Conservation (phyloP, 768 basidiomycete genomes). For the Suillus bovinus region DNA sequence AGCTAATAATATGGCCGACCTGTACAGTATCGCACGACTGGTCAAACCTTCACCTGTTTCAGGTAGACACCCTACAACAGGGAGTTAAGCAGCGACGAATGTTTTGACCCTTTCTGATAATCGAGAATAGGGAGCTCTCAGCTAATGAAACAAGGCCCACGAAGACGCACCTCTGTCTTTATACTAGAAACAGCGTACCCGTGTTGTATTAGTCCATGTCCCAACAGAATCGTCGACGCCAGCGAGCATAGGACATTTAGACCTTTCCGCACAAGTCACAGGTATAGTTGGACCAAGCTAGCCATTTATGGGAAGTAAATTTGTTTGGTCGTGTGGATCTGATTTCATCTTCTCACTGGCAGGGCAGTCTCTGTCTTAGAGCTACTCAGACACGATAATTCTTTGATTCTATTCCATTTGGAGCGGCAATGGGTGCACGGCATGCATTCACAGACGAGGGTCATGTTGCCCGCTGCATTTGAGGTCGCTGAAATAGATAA, state of each 20-base stretch:
- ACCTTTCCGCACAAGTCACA: too few species aligned
- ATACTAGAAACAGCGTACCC: too few species aligned
- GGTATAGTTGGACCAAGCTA: too few species aligned
- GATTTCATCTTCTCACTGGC: not conserved
- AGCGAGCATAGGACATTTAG: not conserved
- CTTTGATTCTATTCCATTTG: not conserved
- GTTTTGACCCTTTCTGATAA: not conserved
- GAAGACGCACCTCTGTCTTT: not conserved
- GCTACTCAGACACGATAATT: not conserved
- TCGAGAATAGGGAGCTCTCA: not conserved
- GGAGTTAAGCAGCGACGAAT: not conserved
- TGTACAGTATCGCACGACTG: too few species aligned
- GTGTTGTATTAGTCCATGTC: not conserved
- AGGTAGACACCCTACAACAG: not conserved
- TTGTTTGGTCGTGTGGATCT: not conserved
- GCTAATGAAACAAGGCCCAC: too few species aligned
- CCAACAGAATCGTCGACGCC: not conserved
- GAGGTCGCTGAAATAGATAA: constrained; percentile 82
- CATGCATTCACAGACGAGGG: constrained; percentile 76
- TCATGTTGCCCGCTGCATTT: constrained; percentile 81
- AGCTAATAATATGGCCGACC: too few species aligned
- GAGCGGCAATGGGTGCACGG: constrained; percentile 64
- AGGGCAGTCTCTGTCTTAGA: constrained; percentile 1
- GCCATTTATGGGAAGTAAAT: too few species aligned
- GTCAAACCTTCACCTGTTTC: not conserved